Evolutionary conservation across 1,139 yeast genomes (phyloP).

Genomic region (Debaryomyces coudertii): DNA sequence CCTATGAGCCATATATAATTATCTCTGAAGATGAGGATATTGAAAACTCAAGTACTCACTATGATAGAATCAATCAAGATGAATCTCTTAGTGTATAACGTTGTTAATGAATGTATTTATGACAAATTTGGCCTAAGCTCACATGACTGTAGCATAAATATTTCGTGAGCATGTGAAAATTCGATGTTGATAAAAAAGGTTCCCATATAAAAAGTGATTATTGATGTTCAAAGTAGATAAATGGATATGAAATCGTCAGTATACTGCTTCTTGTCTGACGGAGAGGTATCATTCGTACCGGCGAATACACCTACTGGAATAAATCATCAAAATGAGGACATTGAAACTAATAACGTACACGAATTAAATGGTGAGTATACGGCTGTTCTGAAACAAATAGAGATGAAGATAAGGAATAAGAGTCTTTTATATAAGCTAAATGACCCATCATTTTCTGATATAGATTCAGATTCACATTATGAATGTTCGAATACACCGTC

Average conservation of each 20-base stretch:
- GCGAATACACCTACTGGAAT: constrained; percentile 28
- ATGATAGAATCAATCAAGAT: constrained; percentile 1
- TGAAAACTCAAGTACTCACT: not conserved
- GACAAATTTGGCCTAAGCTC: not conserved
- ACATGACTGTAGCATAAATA: constrained; percentile 7
- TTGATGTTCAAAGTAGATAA: not conserved
- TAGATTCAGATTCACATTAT: constrained; percentile 32
- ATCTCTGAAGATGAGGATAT: constrained; percentile 17
- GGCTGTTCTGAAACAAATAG: constrained; percentile 13
- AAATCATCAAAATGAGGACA: not conserved
- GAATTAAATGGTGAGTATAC: constrained; percentile 17
- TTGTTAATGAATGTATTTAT: not conserved
- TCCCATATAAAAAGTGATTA: not conserved
- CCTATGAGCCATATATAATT: constrained; percentile 30
- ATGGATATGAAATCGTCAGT: constrained; percentile 28
- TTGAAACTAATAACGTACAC: constrained; percentile 17
- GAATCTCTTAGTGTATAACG: constrained; percentile 2
- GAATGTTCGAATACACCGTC: constrained; percentile 10
- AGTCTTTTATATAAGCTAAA: constrained; percentile 46
- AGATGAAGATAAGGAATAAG: constrained; percentile 37
- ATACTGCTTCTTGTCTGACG: constrained; percentile 44
- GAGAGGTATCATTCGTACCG: constrained; percentile 44
- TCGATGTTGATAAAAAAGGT: not conserved
- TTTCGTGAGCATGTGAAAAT: constrained; percentile 5
- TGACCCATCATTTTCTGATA: constrained; percentile 47